Conservation (phyloP, 192 early-diverging fungal species). For the Coemansia sp. region DNA sequence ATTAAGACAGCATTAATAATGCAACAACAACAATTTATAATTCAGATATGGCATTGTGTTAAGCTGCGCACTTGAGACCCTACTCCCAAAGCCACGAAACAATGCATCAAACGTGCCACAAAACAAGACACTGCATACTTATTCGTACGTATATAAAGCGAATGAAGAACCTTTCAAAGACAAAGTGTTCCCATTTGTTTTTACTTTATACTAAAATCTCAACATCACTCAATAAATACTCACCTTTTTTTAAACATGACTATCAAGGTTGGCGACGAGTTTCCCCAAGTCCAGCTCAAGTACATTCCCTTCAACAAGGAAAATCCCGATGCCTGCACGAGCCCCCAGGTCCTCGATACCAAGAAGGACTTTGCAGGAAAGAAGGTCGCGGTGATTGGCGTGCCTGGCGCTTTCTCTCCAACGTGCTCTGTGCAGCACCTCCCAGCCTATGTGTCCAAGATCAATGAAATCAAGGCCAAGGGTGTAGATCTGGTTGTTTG, state of each 20-base stretch:
- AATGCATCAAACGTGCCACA: too few relatives aligned
- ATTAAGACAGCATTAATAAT: too few relatives aligned
- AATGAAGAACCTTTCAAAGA: too few relatives aligned
- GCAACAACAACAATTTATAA: too few relatives aligned
- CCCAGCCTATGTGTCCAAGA: conserved; percentile 27
- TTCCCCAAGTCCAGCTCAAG: conserved; percentile 58
- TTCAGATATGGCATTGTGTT: too few relatives aligned
- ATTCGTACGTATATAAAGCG: too few relatives aligned
- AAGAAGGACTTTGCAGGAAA: conserved; percentile 46
- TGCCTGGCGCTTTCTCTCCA: conserved; percentile 40
- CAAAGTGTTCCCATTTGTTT: too few relatives aligned
- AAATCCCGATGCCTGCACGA: conserved; percentile 47
- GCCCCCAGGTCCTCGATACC: conserved; percentile 37
- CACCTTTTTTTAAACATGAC: conserved; percentile 16
- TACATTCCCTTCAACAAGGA: conserved; percentile 48
- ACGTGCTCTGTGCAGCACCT: conserved; percentile 43
- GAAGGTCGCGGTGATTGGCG: conserved; percentile 38
- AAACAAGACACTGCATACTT: too few relatives aligned
- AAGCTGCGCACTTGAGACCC: too few relatives aligned
- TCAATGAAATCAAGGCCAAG: conserved; percentile 34
- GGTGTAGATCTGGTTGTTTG: conserved; percentile 43
- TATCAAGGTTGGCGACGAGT: conserved; percentile 52
- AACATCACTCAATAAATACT: too few relatives aligned
- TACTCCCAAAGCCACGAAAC: too few relatives aligned
- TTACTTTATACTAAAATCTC: too few relatives aligned